Base-by-base conservation (phyloP, 305 asterid genomes). In the Fraxinus angustifolia region DNA sequence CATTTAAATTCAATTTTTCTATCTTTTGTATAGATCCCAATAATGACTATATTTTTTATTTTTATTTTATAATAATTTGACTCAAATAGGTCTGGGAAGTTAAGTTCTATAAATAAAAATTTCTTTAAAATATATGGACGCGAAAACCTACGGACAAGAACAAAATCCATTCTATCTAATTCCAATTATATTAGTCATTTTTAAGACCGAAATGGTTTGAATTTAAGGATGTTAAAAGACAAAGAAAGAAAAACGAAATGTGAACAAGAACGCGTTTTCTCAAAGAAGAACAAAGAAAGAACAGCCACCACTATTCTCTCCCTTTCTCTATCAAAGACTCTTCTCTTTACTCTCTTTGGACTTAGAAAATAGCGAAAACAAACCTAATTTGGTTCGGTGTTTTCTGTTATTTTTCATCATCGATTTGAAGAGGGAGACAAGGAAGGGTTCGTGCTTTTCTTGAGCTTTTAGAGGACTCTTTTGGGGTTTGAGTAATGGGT, bases 191-290 rank as follows among this genome's bases (percentile, higher is more conserved):
- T 19, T 7, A 17, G 67, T 17, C 11, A 56, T 56, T 58, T 8
- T 65, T 31, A 14, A 33, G 75, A 70, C 42, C 4, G 45, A 30
- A 71, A 34, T 71, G 30, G 1, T 21, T 77, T 12, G n/a, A 21
- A 77, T 21, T 65, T 65, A 79, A 83, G 38, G 40, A 67, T 12
- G 30, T 23, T 14, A 73, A 56, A 56, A 45, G 11, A 45, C 28
- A 23, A 82, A 75, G 16, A 11, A 79, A 81, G 21, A 38, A 53
- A 77, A 84, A 60, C 33, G 83, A 77, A 85, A 84, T 79, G 91
- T 87, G 89, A 90, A 87, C 89, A 85, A 85, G 87, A 85, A 91
- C 91, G 91, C 97, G 94, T 88, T 89, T 90, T 89, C 86, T 83
- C 84, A 79, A 82, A 76, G 83, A 85, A 83, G 26, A 82, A 85